Base-by-base conservation (phyloP, 108 stramenopile species). In the Discostella stelligeroides region DNA sequence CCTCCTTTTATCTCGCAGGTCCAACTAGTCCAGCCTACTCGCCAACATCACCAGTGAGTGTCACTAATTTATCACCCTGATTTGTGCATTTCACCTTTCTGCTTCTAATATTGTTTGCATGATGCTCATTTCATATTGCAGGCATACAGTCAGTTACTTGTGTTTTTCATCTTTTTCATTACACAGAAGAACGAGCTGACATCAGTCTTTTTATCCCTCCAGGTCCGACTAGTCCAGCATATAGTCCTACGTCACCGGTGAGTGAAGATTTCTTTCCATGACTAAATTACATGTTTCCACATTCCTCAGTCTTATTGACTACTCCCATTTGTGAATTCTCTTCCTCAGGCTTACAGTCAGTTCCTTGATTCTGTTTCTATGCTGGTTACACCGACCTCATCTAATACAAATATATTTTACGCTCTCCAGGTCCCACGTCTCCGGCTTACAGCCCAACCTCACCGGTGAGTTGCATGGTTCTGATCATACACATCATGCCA, bases 381-480 rank as follows among this genome's bases (percentile, higher is more conserved):
- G 34, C 34, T 34, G 34, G 6, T 5, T 5, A 34, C 34, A 34
- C 6, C 34, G 34, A 34, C 34, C 34, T 5, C 3, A 34, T 6
- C 34, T 34, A 34, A 34, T 34, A 5, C 34, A 6, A 34, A 5
- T 34, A 3, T 34, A 34, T 34, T 34, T 34, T 34, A 6, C 6
- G 6, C 34, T 34, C 70, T 25, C 85, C 70, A 64, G 74, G 71
- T 3, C 61, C 69, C 0, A 88, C 85, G 1, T 63, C 60, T 13
- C 87, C 87, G 4, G 86, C 82, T 0, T 92, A 88, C 60, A 76
- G 76, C 37, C 86, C 89, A 9, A 89, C 89, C 0, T 58, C 48
- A 9, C 85, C 86, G 7, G 83, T 34, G 34, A 34, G 34, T 34
- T 34, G 34, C 34, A 34, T 6, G 6, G 34, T 34, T 5, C 3